Evolutionary conservation across 768 basidiomycete species (phyloP).

Genomic region (Termitomyces titanicus): DNA sequence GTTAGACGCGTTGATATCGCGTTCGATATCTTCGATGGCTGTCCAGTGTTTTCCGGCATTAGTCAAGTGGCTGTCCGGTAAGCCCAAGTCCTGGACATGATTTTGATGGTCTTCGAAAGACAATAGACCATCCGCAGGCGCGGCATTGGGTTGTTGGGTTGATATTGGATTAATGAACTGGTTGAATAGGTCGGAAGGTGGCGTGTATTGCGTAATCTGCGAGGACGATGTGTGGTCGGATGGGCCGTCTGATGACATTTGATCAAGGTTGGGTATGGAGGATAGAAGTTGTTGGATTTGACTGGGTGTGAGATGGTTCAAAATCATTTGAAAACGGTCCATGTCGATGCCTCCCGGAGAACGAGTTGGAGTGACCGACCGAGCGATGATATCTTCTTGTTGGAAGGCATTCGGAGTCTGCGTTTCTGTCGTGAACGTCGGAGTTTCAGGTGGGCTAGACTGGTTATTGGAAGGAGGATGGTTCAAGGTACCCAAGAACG

Average conservation of each 20-base stretch:
- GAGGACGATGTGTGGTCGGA: conserved; percentile 11
- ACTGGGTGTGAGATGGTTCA: conserved; percentile 50
- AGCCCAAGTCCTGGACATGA: background rate
- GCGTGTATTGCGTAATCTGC: conserved; percentile 31
- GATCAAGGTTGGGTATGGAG: conserved; percentile 37
- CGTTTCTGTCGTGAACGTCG: background rate
- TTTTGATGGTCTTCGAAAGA: conserved; percentile 24
- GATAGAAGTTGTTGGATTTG: conserved; percentile 59
- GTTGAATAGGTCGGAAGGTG: conserved; percentile 30
- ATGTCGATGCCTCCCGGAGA: conserved; percentile 15
- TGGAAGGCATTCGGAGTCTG: background rate
- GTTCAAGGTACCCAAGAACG: conserved; percentile 1
- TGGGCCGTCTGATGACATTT: conserved; percentile 13
- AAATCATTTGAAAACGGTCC: conserved; percentile 44
- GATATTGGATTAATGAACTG: conserved; percentile 15
- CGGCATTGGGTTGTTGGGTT: conserved; percentile 8
- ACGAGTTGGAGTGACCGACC: conserved; percentile 21
- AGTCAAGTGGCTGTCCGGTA: background rate
- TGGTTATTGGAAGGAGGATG: background rate
- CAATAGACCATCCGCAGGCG: conserved; percentile 25
- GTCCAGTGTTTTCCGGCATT: conserved; percentile 36
- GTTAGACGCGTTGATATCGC: conserved; percentile 69
- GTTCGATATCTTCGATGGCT: conserved; percentile 60
- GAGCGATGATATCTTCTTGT: conserved; percentile 14
- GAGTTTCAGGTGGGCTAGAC: background rate